Evolutionary conservation across 192 early-diverging fungal species (phyloP).

Genomic region (Coemansia sp.): DNA sequence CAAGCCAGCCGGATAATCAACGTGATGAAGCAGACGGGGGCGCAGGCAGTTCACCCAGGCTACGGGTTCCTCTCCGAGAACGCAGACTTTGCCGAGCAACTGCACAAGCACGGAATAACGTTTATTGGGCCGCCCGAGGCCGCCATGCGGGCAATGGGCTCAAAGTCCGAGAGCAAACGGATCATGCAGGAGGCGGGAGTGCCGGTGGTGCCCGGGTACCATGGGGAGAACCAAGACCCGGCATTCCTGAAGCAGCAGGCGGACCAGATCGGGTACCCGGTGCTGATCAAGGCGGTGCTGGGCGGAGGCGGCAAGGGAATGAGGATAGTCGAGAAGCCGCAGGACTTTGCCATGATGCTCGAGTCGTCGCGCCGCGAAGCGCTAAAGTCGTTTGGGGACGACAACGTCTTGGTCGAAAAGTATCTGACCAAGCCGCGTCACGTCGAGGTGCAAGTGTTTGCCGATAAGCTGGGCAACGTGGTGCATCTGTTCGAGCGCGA

Average conservation of each 20-base stretch:
- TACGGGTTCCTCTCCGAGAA: slow-evolving; percentile 98
- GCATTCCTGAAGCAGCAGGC: slow-evolving; percentile 71
- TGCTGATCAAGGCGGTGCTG: slow-evolving; percentile 95
- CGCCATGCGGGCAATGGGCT: slow-evolving; percentile 90
- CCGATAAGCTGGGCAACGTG: slow-evolving; percentile 80
- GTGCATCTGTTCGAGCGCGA: slow-evolving; percentile 95
- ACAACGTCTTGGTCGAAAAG: slow-evolving; percentile 88
- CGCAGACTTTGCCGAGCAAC: slow-evolving; percentile 76
- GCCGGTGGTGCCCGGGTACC: slow-evolving; percentile 91
- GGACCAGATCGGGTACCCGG: slow-evolving; percentile 86
- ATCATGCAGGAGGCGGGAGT: slow-evolving; percentile 90
- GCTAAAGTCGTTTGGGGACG: slow-evolving; percentile 87
- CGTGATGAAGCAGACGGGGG: slow-evolving; percentile 69
- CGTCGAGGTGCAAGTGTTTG: slow-evolving; percentile 96
- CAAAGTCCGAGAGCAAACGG: slow-evolving; percentile 89
- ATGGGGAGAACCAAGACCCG: slow-evolving; percentile 81
- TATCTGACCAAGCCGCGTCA: slow-evolving; percentile 85
- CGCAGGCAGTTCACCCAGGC: slow-evolving; percentile 94
- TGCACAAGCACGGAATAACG: slow-evolving; percentile 61
- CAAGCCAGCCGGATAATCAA: slow-evolving; percentile 75
- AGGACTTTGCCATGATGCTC: slow-evolving; percentile 84
- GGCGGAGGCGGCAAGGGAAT: slow-evolving; percentile 98
- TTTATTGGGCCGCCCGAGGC: slow-evolving; percentile 91
- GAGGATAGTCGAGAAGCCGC: slow-evolving; percentile 76
- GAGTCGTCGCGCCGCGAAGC: slow-evolving; percentile 83